phyloP scores from a whole-genome alignment of 2,329 filamentous ascomycete species.

The Exophiala dermatitidis region DNA sequence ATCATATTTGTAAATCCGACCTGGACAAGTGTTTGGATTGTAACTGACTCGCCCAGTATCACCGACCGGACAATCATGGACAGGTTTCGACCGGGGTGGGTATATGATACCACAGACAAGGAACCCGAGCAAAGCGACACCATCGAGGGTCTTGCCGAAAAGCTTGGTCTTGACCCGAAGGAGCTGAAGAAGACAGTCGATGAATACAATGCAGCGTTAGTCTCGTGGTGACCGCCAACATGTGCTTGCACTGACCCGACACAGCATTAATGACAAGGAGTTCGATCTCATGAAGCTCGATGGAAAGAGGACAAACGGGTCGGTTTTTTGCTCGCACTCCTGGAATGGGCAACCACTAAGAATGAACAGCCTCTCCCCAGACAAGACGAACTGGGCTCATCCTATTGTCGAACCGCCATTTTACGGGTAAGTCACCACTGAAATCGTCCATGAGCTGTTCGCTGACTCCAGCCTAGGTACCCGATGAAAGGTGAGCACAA shows the following conservation, averaged over 20 bases:
- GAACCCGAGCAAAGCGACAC: slow-evolving; percentile 37
- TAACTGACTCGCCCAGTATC: slow-evolving; percentile 20
- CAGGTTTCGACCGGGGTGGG: slow-evolving; percentile 38
- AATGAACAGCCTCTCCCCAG: slow-evolving; percentile 28
- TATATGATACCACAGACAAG: slow-evolving; percentile 39
- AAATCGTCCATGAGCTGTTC: no score
- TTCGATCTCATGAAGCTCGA: slow-evolving; percentile 38
- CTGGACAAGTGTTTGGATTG: neutral
- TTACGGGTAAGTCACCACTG: slow-evolving; percentile 29
- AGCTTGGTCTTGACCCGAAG: slow-evolving; percentile 34
- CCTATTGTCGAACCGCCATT: slow-evolving; percentile 35
- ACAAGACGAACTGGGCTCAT: slow-evolving; percentile 37
- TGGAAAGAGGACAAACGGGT: slow-evolving; percentile 33
- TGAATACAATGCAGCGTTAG: slow-evolving; percentile 35
- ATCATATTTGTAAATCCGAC: slow-evolving; percentile 31
- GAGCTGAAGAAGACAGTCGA: slow-evolving; percentile 35
- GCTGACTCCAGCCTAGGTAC: slow-evolving; percentile 17
- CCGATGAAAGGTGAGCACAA: slow-evolving; percentile 19
- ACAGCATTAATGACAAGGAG: slow-evolving; percentile 31
- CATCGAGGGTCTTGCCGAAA: slow-evolving; percentile 36
- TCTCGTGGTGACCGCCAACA: neutral
- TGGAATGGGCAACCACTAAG: neutral
- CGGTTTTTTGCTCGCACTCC: neutral
- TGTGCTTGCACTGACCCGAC: neutral
- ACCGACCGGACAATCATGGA: slow-evolving; percentile 39